Percentiles rank a stretch among this genome's conserved stretches.
phyloP scores from a whole-genome alignment of 2,329 filamentous ascomycete genomes.

The Cladophialophora yegresii region DNA sequence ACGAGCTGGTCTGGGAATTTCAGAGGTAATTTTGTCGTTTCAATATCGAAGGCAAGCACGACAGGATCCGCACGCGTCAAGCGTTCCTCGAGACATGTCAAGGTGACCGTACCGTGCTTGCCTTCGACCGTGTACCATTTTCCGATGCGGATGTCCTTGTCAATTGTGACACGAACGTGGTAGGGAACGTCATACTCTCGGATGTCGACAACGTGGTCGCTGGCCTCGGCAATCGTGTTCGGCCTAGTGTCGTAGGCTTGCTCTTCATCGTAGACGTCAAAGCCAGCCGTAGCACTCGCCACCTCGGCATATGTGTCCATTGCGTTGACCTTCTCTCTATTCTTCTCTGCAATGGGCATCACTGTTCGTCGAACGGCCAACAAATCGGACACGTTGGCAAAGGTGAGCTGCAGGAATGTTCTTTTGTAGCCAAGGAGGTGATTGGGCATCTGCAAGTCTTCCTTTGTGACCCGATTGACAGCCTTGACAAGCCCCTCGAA shows the following conservation, averaged over 20 bases:
- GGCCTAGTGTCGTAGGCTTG: slow-evolving; percentile 77
- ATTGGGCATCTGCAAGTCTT: slow-evolving; percentile 93
- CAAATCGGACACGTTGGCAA: slow-evolving; percentile 83
- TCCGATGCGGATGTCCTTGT: slow-evolving; percentile 91
- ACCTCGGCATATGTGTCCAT: slow-evolving; percentile 99
- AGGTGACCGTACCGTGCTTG: slow-evolving; percentile 83
- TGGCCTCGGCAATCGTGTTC: slow-evolving; percentile 81
- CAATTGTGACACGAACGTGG: slow-evolving; percentile 97
- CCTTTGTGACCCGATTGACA: slow-evolving; percentile 78
- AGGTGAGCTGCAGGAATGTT: slow-evolving; percentile 82
- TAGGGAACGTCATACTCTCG: slow-evolving; percentile 99
- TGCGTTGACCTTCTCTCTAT: slow-evolving; percentile 91
- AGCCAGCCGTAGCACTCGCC: slow-evolving; percentile 75
- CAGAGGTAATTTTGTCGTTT: slow-evolving; percentile 90
- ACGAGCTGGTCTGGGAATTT: slow-evolving; percentile 95
- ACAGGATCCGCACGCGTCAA: slow-evolving; percentile 90
- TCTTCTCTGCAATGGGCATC: slow-evolving; percentile 90
- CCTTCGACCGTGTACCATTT: slow-evolving; percentile 97
- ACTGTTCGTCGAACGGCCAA: slow-evolving; percentile 81
- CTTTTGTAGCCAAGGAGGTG: slow-evolving; percentile 88
- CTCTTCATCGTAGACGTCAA: slow-evolving; percentile 95
- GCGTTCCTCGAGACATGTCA: slow-evolving; percentile 82
- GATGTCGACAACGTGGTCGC: slow-evolving; percentile 97
- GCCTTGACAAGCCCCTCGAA: slow-evolving; percentile 81
- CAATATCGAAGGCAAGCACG: slow-evolving; percentile 99